Percentiles rank a stretch among this genome's conserved stretches.
Conservation (phyloP, 192 early-diverging fungal species). For the Coemansia sp. region DNA sequence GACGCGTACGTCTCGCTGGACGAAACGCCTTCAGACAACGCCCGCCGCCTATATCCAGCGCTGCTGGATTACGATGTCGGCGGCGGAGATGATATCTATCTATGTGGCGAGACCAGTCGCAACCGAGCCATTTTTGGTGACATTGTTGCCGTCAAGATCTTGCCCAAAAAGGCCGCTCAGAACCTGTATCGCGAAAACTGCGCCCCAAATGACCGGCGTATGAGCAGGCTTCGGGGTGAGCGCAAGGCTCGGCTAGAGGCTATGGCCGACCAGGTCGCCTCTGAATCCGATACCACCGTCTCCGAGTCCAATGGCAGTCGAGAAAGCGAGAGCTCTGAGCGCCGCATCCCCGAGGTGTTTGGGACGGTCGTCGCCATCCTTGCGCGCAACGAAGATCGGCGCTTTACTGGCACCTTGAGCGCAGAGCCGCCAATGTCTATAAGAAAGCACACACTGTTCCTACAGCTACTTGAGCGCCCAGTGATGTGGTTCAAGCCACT, state of each 20-base stretch:
- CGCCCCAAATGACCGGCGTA: conserved; percentile 64
- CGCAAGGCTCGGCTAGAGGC: conserved; percentile 72
- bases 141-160: conserved; percentile 80
- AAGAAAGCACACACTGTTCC: conserved; percentile 15
- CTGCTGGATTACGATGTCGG: conserved; percentile 35
- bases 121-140: conserved; percentile 94
- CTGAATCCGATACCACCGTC: conserved; percentile 12
- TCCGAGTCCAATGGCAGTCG: background rate
- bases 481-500: conserved; percentile 40
- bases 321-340: conserved; percentile 1
- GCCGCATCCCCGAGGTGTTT: conserved; percentile 25
- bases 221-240: conserved; percentile 61
- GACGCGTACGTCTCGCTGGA: conserved; percentile 82
- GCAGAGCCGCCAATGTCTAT: conserved; percentile 4
- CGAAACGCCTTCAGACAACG: conserved; percentile 45
- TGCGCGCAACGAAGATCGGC: conserved; percentile 23
- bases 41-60: conserved; percentile 22
- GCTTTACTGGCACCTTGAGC: conserved; percentile 34
- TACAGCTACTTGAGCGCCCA: background rate
- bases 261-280: conserved; percentile 56
- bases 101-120: conserved; percentile 75
- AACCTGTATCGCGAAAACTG: conserved; percentile 28
- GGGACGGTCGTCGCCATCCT: conserved; percentile 41
- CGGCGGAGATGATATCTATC: conserved; percentile 65
- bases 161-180: conserved; percentile 54